These are phyloP conservation scores for Cryphonectria radicalis DNA, from an alignment of 2,329 filamentous ascomycete species.

Conservation along the genomic window DNA sequence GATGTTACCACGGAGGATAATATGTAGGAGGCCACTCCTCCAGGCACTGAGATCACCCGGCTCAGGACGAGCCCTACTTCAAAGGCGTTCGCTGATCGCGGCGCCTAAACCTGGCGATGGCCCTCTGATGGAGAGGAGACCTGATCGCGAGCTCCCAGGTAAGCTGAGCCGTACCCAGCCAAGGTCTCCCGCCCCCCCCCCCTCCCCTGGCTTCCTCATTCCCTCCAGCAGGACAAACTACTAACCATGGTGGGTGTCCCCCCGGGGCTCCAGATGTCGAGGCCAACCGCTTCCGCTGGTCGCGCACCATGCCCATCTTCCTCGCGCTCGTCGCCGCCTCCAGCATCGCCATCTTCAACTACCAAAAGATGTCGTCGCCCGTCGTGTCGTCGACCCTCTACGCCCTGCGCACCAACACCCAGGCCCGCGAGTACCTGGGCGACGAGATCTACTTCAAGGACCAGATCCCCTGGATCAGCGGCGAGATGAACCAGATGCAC, in stretches of 20 bases:
- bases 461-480: slow-evolving; percentile 81
- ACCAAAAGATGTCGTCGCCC: slow-evolving; percentile 90
- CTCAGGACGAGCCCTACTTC: slow-evolving; percentile 28
- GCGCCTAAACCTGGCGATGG: slow-evolving; percentile 64
- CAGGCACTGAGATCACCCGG: slow-evolving; percentile 16
- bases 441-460: slow-evolving; percentile 83
- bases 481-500: slow-evolving; percentile 91
- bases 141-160: slow-evolving; percentile 71
- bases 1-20: slow-evolving; percentile 27
- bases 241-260: slow-evolving; percentile 10
- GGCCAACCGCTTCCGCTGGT: slow-evolving; percentile 62
- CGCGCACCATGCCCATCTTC: slow-evolving; percentile 81
- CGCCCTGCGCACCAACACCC: slow-evolving; percentile 78
- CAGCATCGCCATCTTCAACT: slow-evolving; percentile 94
- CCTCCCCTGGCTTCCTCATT: no score
- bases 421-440: slow-evolving; percentile 78
- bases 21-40: slow-evolving; percentile 27
- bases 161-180: slow-evolving; percentile 27
- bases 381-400: slow-evolving; percentile 90
- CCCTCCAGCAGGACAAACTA: background rate
- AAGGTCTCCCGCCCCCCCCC: no score
- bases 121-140: slow-evolving; percentile 66
- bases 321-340: slow-evolving; percentile 69
- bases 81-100: slow-evolving; percentile 55
- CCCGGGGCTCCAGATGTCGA: slow-evolving; percentile 43